These are phyloP conservation scores for Prunus padus DNA, from an alignment of 306 rosid species.

Conservation along the genomic window DNA sequence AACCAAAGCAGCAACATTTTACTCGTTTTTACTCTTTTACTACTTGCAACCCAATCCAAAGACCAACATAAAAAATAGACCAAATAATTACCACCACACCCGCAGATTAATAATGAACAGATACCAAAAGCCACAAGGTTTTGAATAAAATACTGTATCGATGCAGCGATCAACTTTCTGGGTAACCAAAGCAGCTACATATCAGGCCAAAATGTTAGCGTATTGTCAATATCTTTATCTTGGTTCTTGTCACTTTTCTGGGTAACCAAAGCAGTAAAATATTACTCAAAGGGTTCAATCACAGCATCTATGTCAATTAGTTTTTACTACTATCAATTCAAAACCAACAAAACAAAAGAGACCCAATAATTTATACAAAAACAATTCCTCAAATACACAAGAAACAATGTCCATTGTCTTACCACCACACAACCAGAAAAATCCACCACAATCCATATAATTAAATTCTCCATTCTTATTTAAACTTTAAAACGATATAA, in stretches of 20 bases:
- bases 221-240: neutral
- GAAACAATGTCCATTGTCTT: constrained; percentile 37
- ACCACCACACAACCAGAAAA: constrained; percentile 13
- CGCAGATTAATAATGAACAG: neutral
- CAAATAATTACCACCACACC: neutral
- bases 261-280: neutral
- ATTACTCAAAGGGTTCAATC: neutral
- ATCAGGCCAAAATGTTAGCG: neutral
- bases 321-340: neutral
- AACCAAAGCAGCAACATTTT: neutral
- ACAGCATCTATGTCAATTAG: neutral
- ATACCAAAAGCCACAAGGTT: neutral
- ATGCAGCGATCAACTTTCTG: neutral
- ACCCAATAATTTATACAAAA: constrained; percentile 16
- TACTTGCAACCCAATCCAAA: neutral
- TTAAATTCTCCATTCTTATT: constrained; percentile 24
- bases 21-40: neutral
- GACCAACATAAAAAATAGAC: neutral
- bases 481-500: neutral
- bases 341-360: constrained; percentile 25
- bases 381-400: constrained; percentile 30
- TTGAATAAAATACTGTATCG: neutral
- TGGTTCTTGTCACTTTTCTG: neutral
- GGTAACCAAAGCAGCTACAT: neutral
- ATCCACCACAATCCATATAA: constrained; percentile 16